These are phyloP conservation scores for Lecanicillium sp. DNA, from an alignment of 2,329 filamentous ascomycete genomes.

Conservation along the genomic window DNA sequence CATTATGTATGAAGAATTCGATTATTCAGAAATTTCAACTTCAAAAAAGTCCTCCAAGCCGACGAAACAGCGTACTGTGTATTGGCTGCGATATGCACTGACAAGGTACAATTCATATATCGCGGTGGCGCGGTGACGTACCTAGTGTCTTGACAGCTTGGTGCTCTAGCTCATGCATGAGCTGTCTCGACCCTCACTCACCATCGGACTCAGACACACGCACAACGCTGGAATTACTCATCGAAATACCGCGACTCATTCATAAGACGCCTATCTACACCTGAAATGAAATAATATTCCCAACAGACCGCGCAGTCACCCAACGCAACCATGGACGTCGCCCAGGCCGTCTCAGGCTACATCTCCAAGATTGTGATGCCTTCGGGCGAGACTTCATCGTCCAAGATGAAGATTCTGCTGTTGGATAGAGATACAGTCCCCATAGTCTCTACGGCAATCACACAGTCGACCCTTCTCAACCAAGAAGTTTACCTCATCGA, in stretches of 20 bases:
- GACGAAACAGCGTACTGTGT: too few relatives aligned
- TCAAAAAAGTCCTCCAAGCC: too few relatives aligned
- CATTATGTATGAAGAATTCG: too few relatives aligned
- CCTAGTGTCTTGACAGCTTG: neutral
- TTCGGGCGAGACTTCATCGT: constrained; percentile 60
- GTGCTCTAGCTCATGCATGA: too few relatives aligned
- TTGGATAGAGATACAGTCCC: constrained; percentile 90
- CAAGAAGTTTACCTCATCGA: constrained; percentile 98
- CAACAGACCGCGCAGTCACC: neutral
- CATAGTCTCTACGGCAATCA: constrained; percentile 90
- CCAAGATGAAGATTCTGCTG: constrained; percentile 97
- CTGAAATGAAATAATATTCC: neutral
- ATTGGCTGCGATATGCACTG: constrained; percentile 4
- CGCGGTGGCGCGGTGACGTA: constrained; percentile 7
- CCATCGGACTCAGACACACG: too few relatives aligned
- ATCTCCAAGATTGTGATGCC: constrained; percentile 87
- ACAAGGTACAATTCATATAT: constrained; percentile 9
- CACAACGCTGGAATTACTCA: too few relatives aligned
- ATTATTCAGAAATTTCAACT: too few relatives aligned
- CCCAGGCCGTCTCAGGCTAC: constrained; percentile 88
- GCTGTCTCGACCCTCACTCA: too few relatives aligned
- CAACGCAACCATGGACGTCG: constrained; percentile 67
- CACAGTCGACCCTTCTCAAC: constrained; percentile 87
- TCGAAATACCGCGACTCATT: too few relatives aligned
- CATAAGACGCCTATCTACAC: too few relatives aligned